Conservation (phyloP, 805 yeast species). For the Zygotorulaspora florentina region DNA sequence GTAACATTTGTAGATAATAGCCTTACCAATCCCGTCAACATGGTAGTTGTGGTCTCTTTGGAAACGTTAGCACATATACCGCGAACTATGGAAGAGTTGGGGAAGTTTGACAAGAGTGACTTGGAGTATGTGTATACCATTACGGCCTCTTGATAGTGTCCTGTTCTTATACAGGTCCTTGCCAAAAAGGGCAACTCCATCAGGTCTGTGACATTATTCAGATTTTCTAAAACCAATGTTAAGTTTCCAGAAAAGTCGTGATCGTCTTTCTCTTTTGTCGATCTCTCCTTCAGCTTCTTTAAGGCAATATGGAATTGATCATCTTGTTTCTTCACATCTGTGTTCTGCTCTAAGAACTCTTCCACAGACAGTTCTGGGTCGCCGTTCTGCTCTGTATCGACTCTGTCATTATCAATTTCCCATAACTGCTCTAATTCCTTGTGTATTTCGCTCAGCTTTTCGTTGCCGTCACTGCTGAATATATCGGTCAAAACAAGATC, state of each 20-base stretch:
- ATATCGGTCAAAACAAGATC: slow-evolving; percentile 43
- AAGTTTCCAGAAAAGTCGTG: slow-evolving; percentile 18
- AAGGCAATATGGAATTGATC: slow-evolving; percentile 34
- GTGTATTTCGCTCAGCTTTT: slow-evolving; percentile 16
- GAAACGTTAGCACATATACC: slow-evolving; percentile 25
- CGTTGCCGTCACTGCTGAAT: slow-evolving; percentile 24
- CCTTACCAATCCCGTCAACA: slow-evolving; percentile 68
- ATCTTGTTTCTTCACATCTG: slow-evolving; percentile 20
- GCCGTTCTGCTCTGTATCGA: not conserved
- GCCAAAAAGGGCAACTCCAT: slow-evolving; percentile 81
- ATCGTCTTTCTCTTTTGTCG: slow-evolving; percentile 10
- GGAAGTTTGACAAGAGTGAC: slow-evolving; percentile 65
- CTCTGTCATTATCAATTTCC: slow-evolving; percentile 24
- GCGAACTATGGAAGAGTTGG: slow-evolving; percentile 36
- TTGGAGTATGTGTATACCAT: slow-evolving; percentile 74
- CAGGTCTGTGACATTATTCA: slow-evolving; percentile 70
- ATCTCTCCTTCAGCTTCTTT: slow-evolving; percentile 21
- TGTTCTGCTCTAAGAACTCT: slow-evolving; percentile 22
- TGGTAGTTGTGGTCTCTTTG: slow-evolving; percentile 40
- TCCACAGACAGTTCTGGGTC: slow-evolving; percentile 7
- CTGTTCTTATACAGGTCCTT: slow-evolving; percentile 76
- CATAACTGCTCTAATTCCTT: slow-evolving; percentile 29
- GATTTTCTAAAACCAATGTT: slow-evolving; percentile 49
- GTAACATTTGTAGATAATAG: slow-evolving; percentile 71
- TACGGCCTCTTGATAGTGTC: slow-evolving; percentile 84